phyloP scores from a whole-genome alignment of 1,139 yeast genomes.

The Lodderomyces pseudojiufengensis region DNA sequence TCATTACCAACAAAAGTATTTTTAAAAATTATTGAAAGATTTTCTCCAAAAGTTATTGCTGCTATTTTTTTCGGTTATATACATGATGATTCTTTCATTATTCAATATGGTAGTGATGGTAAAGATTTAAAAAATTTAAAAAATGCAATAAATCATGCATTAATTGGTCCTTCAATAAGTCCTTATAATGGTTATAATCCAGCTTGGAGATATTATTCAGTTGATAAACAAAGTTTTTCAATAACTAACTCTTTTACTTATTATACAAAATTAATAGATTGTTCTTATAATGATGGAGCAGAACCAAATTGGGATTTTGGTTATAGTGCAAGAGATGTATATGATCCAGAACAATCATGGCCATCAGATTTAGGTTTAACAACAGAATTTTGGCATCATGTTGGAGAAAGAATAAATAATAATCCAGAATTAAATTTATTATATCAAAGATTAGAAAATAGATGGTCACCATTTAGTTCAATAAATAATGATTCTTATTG shows the following conservation, averaged over 20 bases:
- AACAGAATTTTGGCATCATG: slow-evolving; percentile 27
- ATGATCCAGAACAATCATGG: slow-evolving; percentile 27
- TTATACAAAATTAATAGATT: slow-evolving; percentile 25
- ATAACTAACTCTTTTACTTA: slow-evolving; percentile 29
- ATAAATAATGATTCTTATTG: slow-evolving; percentile 19
- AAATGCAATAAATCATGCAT: slow-evolving; percentile 25
- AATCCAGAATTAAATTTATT: slow-evolving; percentile 15
- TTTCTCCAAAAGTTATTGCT: slow-evolving; percentile 33
- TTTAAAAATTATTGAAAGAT: slow-evolving; percentile 25
- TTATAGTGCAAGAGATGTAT: slow-evolving; percentile 27
- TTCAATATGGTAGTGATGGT: slow-evolving; percentile 23
- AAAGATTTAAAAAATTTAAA: slow-evolving; percentile 15
- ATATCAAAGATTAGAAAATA: slow-evolving; percentile 16
- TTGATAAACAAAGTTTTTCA: slow-evolving; percentile 27
- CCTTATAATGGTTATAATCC: slow-evolving; percentile 30
- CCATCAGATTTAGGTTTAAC: slow-evolving; percentile 23
- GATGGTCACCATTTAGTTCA: slow-evolving; percentile 6
- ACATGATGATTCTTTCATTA: slow-evolving; percentile 24
- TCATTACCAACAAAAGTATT: slow-evolving; percentile 27
- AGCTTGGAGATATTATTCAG: slow-evolving; percentile 31
- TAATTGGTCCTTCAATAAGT: slow-evolving; percentile 29
- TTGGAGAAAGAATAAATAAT: slow-evolving; percentile 15
- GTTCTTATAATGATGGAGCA: slow-evolving; percentile 26
- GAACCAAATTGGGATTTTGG: slow-evolving; percentile 30
- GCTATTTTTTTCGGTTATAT: slow-evolving; percentile 29